Base-by-base conservation (phyloP, 192 early-diverging fungal genomes). In the Dissophora ornata region DNA sequence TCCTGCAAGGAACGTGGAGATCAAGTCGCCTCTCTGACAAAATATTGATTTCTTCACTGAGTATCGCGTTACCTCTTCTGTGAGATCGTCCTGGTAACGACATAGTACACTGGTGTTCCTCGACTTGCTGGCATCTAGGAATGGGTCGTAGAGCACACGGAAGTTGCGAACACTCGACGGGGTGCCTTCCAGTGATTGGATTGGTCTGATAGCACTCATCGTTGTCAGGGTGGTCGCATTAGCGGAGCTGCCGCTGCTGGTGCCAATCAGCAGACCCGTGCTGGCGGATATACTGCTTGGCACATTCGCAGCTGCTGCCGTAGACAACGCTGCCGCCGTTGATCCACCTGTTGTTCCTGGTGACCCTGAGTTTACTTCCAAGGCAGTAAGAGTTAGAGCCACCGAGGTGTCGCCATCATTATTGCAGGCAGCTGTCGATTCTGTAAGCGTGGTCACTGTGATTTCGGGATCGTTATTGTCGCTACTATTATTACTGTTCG, bases 51-150 rank as follows among this genome's bases (percentile, higher is more conserved):
- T n/a, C n/a, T n/a, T n/a, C n/a, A n/a, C n/a, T n/a, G n/a, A 38
- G 30, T 21, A 30, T n/a, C 9, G 8, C 21, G n/a, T 21, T 67
- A 77, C 71, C 71, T 77, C 71, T 9, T 77, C 71, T 13, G 57
- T 57, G 25, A 77, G 64, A 67, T 77, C 71, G 33, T 77, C 71
- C 33, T 77, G 71, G 46, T 77, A 77, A 12, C 71, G 71, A 52
- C 71, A 77, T 9, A 77, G 59, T 15, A 77, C 42, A 26, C 47
- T 62, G 15, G 71, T 44, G 26, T 77, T 77, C 46, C 49, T 60
- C 16, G 71, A 55, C 38, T 77, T 77, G 40, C 71, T 77, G 24
- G 71, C 63, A 28, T 77, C 71, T 26, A 77, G 24, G 47, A 77
- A 77, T 18, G 71, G 71, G 44, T 77, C 71, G 46, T 77, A 77